Percentiles rank a stretch among this genome's conserved stretches.
Conservation (phyloP, 2,329 filamentous ascomycete species). For the Botrytis cinerea region DNA sequence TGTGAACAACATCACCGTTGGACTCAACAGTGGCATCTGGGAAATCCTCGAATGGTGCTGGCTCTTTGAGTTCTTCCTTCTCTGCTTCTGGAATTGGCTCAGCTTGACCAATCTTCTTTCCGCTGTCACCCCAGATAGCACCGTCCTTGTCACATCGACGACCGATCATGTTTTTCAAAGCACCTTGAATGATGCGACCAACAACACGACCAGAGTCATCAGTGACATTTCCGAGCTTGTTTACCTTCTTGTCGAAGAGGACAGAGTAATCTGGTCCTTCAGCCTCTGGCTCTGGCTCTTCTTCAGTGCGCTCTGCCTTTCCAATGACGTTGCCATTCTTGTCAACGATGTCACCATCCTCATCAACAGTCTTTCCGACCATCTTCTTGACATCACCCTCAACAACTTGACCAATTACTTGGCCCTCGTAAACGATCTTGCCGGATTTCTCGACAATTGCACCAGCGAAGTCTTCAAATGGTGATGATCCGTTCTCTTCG, state of each 20-base stretch:
- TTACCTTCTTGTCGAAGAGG: conserved; percentile 57
- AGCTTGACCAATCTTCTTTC: conserved; percentile 66
- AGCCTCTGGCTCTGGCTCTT: conserved; percentile 34
- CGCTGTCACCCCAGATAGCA: conserved; percentile 69
- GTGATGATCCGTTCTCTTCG: conserved; percentile 51
- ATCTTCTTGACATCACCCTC: conserved; percentile 66
- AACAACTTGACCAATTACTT: conserved; percentile 58
- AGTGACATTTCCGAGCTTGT: conserved; percentile 60
- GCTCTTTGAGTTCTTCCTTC: conserved; percentile 49
- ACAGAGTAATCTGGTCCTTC: conserved; percentile 48
- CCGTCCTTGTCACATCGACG: conserved; percentile 66
- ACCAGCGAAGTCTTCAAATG: conserved; percentile 60
- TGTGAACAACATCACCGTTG: conserved; percentile 54
- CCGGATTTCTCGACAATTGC: conserved; percentile 55
- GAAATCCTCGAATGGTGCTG: conserved; percentile 59
- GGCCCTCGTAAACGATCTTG: conserved; percentile 53
- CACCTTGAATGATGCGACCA: conserved; percentile 65
- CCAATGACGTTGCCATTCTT: conserved; percentile 63
- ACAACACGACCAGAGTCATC: conserved; percentile 55
- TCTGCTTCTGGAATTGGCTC: conserved; percentile 63
- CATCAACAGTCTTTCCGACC: conserved; percentile 70
- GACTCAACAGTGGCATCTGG: conserved; percentile 55
- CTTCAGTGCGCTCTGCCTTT: conserved; percentile 41
- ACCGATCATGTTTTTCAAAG: conserved; percentile 63
- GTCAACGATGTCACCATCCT: conserved; percentile 81